Base-by-base conservation (phyloP, 2,329 filamentous ascomycete species). In the Chalaropsis thielavioides region DNA sequence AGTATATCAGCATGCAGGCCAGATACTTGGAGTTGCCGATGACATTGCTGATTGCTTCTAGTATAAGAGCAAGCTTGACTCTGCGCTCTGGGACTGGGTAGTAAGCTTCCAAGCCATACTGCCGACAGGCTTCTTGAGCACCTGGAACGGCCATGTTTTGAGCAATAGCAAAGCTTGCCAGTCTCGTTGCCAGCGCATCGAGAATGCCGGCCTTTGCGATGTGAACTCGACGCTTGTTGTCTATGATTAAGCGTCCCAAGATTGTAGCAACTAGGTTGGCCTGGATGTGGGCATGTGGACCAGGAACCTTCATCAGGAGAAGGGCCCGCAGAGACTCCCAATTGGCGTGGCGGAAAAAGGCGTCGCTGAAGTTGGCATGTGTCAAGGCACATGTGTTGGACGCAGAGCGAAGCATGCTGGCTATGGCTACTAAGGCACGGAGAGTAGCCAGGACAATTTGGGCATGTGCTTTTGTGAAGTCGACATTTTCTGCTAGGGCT, bases 11-110 rank as follows among this genome's bases (percentile, higher is more conserved):
- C 70, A 89, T 83, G 68, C 86, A 86, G 10, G 89, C 86, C 64
- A 90, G 83, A 73, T 87, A 89, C 69, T 86, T 87, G 0, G 92
- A 96, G 70, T 89, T 84, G 67, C 85, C 82, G 61, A 96, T 82
- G 60, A 96, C 87, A 58, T 85, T 81, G 22, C 85, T 81, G 62
- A 95, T 83, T 0, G 92, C 89, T 68, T 90, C 86, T 6, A 97
- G 76, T 19, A 96, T 82, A 10, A 84, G 83, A 1, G 84, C 80
- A 46, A 95, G 75, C 67, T 81, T 83, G 31, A 83, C 78, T 17
- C 77, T 78, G 15, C 79, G 80, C 7, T 88, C 83, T 27, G 87
- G 78, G 2, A 79, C 75, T 2, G 87, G 88, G 59, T 90, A 80
- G 22, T 79, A 77, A 7, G 81, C 79, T 63, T 78, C 73, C 41